Evolutionary conservation across 2,329 filamentous ascomycete genomes (phyloP).

Genomic region (Dichotomopilus funicola): DNA sequence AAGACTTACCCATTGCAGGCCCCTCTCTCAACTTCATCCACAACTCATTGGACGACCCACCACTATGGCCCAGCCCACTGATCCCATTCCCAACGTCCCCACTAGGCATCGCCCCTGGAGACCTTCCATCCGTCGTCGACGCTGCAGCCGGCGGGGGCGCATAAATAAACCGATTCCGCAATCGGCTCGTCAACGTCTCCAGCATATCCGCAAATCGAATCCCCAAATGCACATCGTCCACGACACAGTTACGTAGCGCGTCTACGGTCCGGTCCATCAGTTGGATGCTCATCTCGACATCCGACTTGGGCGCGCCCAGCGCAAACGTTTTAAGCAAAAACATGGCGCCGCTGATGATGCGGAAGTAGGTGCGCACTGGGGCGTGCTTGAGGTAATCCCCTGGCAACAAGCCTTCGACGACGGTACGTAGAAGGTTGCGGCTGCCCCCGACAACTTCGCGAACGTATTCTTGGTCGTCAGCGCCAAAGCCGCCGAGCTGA

Average conservation of each 20-base stretch:
- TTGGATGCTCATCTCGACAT: constrained; percentile 67
- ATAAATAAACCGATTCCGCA: constrained; percentile 68
- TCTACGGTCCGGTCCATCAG: constrained; percentile 70
- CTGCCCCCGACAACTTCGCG: constrained; percentile 72
- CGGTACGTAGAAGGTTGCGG: constrained; percentile 67
- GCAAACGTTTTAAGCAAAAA: constrained; percentile 81
- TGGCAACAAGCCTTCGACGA: constrained; percentile 69
- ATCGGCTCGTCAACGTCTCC: constrained; percentile 67
- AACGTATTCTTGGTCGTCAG: constrained; percentile 65
- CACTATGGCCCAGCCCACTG: constrained; percentile 11
- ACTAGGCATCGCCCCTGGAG: constrained; percentile 25
- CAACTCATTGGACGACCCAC: constrained; percentile 16
- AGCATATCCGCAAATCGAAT: constrained; percentile 77
- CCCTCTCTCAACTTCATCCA: constrained; percentile 35
- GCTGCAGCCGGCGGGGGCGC: constrained; percentile 41
- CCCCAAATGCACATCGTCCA: constrained; percentile 80
- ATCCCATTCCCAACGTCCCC: constrained; percentile 21
- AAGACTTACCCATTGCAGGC: constrained; percentile 33
- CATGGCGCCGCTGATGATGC: constrained; percentile 79
- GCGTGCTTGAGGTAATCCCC: constrained; percentile 74
- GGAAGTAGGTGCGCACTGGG: constrained; percentile 77
- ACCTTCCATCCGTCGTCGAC: constrained; percentile 27
- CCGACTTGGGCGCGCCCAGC: constrained; percentile 69
- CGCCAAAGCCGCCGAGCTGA: constrained; percentile 56
- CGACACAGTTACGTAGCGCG: constrained; percentile 69